phyloP scores from a whole-genome alignment of 169 alveolate species.

The Plasmodium vinckei region DNA sequence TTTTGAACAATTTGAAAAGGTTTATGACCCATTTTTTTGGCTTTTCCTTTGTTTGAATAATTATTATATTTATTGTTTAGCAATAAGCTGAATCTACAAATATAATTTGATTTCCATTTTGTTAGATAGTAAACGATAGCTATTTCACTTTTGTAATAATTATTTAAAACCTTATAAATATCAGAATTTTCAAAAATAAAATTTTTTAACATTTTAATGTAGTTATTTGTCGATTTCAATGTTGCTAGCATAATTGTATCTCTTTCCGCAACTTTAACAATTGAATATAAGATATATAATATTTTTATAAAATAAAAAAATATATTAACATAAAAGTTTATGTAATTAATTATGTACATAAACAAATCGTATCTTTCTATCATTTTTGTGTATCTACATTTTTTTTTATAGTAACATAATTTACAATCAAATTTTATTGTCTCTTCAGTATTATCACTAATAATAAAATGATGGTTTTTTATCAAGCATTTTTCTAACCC shows the following conservation, averaged over 20 bases:
- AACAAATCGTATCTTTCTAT: conserved; percentile 2
- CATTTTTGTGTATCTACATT: background rate
- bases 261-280: conserved; percentile 51
- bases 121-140: conserved; percentile 48
- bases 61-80: conserved; percentile 3
- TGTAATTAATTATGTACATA: conserved; percentile 1
- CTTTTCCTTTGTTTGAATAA: background rate
- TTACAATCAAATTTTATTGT: too few species aligned
- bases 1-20: background rate
- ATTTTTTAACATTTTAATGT: conserved; percentile 51
- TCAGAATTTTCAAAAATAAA: conserved; percentile 46
- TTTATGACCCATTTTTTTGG: background rate
- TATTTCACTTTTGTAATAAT: conserved; percentile 45
- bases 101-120: conserved; percentile 36
- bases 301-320: conserved; percentile 44
- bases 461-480: too few species aligned
- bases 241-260: conserved; percentile 36
- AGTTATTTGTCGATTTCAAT: conserved; percentile 29
- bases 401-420: too few species aligned
- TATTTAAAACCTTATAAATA: conserved; percentile 34
- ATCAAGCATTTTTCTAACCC: too few species aligned
- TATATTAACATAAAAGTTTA: background rate
- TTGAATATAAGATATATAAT: conserved; percentile 20
- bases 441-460: background rate
- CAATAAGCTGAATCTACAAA: conserved; percentile 32